Base-by-base conservation (phyloP, 2,329 filamentous ascomycete genomes). In the Sclerotinia nivalis region DNA sequence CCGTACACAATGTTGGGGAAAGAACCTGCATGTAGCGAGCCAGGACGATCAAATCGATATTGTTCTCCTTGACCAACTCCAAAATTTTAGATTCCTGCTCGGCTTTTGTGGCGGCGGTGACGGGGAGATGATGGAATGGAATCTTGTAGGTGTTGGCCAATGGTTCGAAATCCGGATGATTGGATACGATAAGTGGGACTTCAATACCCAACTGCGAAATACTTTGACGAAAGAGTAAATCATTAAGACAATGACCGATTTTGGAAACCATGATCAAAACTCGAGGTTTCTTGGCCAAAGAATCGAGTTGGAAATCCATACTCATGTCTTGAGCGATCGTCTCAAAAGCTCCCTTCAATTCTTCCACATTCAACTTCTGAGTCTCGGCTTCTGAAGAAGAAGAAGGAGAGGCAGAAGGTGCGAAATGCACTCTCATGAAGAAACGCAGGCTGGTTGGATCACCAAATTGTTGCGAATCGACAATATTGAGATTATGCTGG, bases 251-350 rank as follows among this genome's bases (percentile, higher is more conserved):
- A 83, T 95, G 92, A 12, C 92, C 92, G 76, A 93, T 94, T 83
- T 94, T 94, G 77, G 91, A 94, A 43, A 95, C 92, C 92, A 96
- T 95, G 83, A 96, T 93, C 76, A 96, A 84, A 62, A 94, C 89
- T 74, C 89, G 87, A 70, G 90, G 89, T 82, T 93, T 93, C 76
- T 88, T 84, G 64, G 88, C 82, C 18, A 88, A 86, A 4, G 90
- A 87, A 20, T 89, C 86, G 75, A 96, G 85, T 75, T 91, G 85
- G 82, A 91, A 93, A 75, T 88, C 84, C 88, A 93, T 91, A 70
- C 84, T 77, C 81, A 93, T 87, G 37, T 89, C 83, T 66, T 81
- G 76, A 4, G 90, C 90, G 66, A 93, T 87, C 55, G 83, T 80
- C 40, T 83, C 81, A 75, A 95, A 89, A 9, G 87, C 84, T 69